Base-by-base conservation (phyloP, 768 basidiomycete species). In the Hericium rajendrae region DNA sequence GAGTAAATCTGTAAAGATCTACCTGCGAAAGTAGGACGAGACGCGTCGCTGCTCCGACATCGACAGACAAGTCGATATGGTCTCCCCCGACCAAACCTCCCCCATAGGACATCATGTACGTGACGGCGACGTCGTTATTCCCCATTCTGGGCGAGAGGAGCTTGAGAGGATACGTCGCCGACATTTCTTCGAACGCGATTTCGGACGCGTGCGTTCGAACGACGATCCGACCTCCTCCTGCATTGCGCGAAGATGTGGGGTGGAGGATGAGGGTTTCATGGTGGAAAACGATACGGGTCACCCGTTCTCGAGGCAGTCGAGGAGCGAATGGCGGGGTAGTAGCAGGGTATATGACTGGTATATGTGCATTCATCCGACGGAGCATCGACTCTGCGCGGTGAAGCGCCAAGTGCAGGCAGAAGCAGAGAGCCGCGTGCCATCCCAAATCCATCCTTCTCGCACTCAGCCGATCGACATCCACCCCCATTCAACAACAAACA, bases 21-120 rank as follows among this genome's bases (percentile, higher is more conserved):
- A 88, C 94, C 79, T 97, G 94, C 10, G 94, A 91, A 37, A 97
- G 74, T 51, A 97, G 67, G 5, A 94, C 73, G 1, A 97, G 78
- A 11, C 70, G 76, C 28, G 81, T 78, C 15, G 74, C 77, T 32
- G 72, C 67, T 43, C 78, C 78, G 12, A 94, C 79, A 39, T 82
- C 70, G 22, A 87, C 80, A n/a, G 70, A 64, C 12, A 97, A 68
- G 48, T 77, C 69, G 53, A 97, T 74, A 26, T 75, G 70, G 72
- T 98, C 94, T 0, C 93, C 93, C 5, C 86, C 84, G 39, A 98
- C 88, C 10, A 98, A 77, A 2, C 94, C 94, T 11, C 94, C 94
- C 0, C 94, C 94, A 63, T 97, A 98, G 38, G 83, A 84, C 57
- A 97, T 68, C 16, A 90, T 74, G 64, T 97, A 97, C 16, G 83